Base-by-base conservation (phyloP, 768 basidiomycete genomes). In the Gyrodon lividus region DNA sequence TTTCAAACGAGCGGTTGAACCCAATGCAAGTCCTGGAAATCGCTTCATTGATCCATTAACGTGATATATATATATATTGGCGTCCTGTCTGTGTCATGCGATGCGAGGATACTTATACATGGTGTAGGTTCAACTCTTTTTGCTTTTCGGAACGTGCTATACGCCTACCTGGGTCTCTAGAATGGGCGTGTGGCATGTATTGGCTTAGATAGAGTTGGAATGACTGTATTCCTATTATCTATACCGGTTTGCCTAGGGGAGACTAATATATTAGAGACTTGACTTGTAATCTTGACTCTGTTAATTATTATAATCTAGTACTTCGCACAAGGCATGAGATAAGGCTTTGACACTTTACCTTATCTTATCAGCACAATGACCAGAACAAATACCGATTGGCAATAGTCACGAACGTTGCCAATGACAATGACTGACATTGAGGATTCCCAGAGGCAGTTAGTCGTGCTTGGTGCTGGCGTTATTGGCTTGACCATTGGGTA, bases 401-500 rank as follows among this genome's bases (percentile, higher is more conserved):
- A n/a, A n/a, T n/a, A n/a, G n/a, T n/a, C n/a, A n/a, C n/a, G n/a
- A n/a, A n/a, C n/a, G n/a, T n/a, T n/a, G n/a, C n/a, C n/a, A n/a
- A 48, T 39, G 17, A 51, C 23, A 31, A 60, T 67, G 65, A 42
- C 57, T 9, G 31, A 2, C 24, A 4, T 24, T 31, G 54, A 59
- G 7, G 38, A 47, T 35, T 20, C 52, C 1, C 51, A 54, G 26
- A 50, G 38, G 20, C 52, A 54, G 23, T 35, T 72, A 43, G 60
- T 74, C 23, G 62, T 74, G 24, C 60, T 74, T 26, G 72, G 72
- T 33, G 71, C 71, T 14, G 73, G 74, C 22, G 70, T 75, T 12
- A 65, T 74, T 19, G 74, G 74, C 23, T 62, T 74, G 3, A 66
- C 72, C 0, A 60, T 71, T 7, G 74, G 73, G 16, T 72, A 72